These are phyloP conservation scores for Saksenaea oblongispora DNA, from an alignment of 371 early-diverging fungal species.

Conservation along the genomic window DNA sequence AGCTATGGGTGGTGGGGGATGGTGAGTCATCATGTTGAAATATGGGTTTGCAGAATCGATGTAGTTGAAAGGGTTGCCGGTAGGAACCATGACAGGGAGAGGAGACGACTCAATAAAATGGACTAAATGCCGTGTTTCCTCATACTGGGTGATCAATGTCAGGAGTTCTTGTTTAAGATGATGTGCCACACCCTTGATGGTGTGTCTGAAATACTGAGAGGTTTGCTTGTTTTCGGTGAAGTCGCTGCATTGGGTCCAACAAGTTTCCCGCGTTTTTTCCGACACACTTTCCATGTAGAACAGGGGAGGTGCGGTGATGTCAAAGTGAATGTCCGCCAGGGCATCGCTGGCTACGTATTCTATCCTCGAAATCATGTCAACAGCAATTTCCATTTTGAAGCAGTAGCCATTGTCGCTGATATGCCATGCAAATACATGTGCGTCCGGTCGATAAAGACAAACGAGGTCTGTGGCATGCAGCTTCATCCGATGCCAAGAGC, in stretches of 20 bases:
- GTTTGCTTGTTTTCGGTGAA: conserved; percentile 68
- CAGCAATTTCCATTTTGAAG: conserved; percentile 73
- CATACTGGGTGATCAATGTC: conserved; percentile 7
- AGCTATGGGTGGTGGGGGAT: background rate
- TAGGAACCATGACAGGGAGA: background rate
- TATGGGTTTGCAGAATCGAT: background rate
- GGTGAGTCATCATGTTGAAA: background rate
- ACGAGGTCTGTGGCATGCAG: conserved; percentile 59
- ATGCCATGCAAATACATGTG: conserved; percentile 68
- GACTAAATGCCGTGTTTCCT: conserved; percentile 6
- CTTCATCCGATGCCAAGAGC: conserved; percentile 79
- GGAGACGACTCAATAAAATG: conserved; percentile 2
- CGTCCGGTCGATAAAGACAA: conserved; percentile 56
- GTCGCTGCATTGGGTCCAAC: conserved; percentile 62
- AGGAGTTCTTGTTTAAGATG: conserved; percentile 44
- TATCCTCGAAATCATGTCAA: conserved; percentile 47
- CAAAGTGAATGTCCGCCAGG: conserved; percentile 59
- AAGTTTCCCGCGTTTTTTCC: background rate
- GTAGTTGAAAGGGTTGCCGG: background rate
- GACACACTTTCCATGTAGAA: conserved; percentile 61
- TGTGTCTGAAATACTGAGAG: conserved; percentile 49
- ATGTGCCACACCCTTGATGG: conserved; percentile 48
- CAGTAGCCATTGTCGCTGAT: conserved; percentile 67
- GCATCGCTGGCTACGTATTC: conserved; percentile 49
- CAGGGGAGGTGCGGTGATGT: conserved; percentile 59